Evolutionary conservation across 768 basidiomycete genomes (phyloP), one percentile per base, ranked within the genome.

Genomic region (Austroboletus eburneus): DNA sequence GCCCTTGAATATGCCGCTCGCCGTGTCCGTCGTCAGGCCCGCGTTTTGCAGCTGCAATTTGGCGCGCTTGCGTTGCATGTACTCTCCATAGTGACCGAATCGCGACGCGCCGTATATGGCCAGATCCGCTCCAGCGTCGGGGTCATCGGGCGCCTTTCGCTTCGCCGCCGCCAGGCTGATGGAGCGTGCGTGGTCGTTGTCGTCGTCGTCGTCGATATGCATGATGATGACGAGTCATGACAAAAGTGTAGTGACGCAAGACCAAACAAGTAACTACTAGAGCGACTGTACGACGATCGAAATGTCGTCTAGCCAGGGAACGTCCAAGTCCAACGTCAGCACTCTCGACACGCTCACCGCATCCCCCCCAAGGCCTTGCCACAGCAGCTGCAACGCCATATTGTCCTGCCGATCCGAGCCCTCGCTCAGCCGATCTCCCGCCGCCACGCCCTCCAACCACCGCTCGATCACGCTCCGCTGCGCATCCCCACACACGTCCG

Each of bases 41-140:
- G 62, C 61, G 50, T 91, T 90, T 68, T 92, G 88, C 5, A 91
- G 81, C 56, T 87, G 88, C 40, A 98, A 64, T 64, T 98, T 98
- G 24, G 87, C 85, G 3, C 95, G 80, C 68, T 97, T 97, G 49
- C 92, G 75, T 3, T 74, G 67, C 90, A 96, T 91, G 60, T 96
- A 97, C 59, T 93, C 84, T 1, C 87, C 88, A 51, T 81, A 90
- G 1, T 79, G 80, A 13, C 90, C 92, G 62, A 94, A 97, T 29
- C 72, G 78, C 24, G 85, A 79, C 3, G 87, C 79, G 0, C 85
- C 89, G 61, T 94, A 96, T 9, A 79, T 74, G 20, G 74, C 71
- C 9, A 72, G 67, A 42, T 74, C 69, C 13, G 65, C 63, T 24
- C 67, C 63, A 2, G 50, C 30, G 30, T 32, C 13, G 12, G 14